A percentile compares a stretch with the other conserved stretches of the same genome.
Evolutionary conservation across 2,329 filamentous ascomycete species (phyloP).

Genomic region (Hymenoscyphus fructigenus): DNA sequence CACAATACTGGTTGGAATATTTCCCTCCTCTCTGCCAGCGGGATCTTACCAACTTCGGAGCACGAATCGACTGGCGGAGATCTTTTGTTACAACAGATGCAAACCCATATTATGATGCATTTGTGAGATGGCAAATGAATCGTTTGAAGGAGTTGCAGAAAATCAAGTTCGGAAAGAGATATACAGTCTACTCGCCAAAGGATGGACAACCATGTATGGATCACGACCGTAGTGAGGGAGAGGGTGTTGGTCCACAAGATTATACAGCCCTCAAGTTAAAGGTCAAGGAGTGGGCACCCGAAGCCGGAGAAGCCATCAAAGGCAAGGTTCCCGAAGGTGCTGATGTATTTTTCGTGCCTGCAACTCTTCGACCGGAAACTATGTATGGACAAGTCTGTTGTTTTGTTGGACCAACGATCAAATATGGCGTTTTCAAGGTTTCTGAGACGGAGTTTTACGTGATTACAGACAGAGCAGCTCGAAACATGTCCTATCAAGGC

Average conservation of each 20-base stretch:
- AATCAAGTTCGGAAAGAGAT: constrained; percentile 89
- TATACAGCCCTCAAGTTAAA: constrained; percentile 92
- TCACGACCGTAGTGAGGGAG: constrained; percentile 78
- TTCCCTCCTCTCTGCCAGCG: constrained; percentile 81
- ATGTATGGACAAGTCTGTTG: constrained; percentile 99
- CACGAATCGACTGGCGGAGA: constrained; percentile 88
- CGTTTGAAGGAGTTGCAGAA: constrained; percentile 85
- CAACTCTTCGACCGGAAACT: constrained; percentile 90
- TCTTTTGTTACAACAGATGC: constrained; percentile 93
- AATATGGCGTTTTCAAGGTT: constrained; percentile 84
- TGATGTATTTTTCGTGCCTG: constrained; percentile 85
- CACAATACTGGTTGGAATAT: constrained; percentile 87
- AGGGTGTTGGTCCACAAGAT: constrained; percentile 82
- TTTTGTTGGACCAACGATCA: constrained; percentile 88
- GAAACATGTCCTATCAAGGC: constrained; percentile 96
- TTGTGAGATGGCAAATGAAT: constrained; percentile 97
- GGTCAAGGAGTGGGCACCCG: constrained; percentile 83
- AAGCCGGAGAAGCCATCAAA: constrained; percentile 68
- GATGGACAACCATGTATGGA: constrained; percentile 87
- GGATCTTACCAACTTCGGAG: constrained; percentile 81
- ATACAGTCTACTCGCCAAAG: constrained; percentile 91
- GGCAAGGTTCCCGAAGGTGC: constrained; percentile 76
- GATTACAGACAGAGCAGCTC: constrained; percentile 76
- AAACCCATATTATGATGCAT: constrained; percentile 95
- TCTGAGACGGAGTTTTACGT: constrained; percentile 79